Evolutionary conservation across 768 basidiomycete species (phyloP), one percentile per base, ranked within the genome.

Genomic region (Phaeotremella fagi): DNA sequence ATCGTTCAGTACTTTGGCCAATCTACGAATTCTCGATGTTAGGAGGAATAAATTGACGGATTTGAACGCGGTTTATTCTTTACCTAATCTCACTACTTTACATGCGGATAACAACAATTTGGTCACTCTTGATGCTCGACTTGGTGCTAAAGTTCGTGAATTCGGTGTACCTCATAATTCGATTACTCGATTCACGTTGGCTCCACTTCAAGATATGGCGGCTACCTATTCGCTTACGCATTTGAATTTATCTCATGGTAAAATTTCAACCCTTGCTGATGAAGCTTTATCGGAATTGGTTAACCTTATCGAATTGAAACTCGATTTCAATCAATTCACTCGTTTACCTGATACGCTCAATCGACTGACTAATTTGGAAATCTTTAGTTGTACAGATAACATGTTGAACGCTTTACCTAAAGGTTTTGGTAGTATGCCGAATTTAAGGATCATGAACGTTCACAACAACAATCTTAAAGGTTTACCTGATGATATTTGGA

Each of bases 341-440:
- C 77, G 82, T 7, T 81, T 98, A 20, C 91, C 94, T 0, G 84
- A 90, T n/a, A 81, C 83, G 24, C 75, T 98, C 7, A 88, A 86
- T 42, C 81, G 84, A 20, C 82, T 98, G 36, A 76, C 73, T 23
- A 80, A 81, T 54, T 82, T 99, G 28, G 79, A 84, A 61, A 78
- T 76, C 0, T 80, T 99, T 5, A 87, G 86, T 11, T 89, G 88
- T 68, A 87, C 88, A n/a, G 88, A 97, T 73, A 98, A 98, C 75
- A 81, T 85, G 60, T 80, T 99, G 18, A 82, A 82, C 50, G 75
- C 79, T 15, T 79, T 98, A 0, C 95, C 95, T 0, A 71, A 78
- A 11, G 82, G 81, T 36, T 84, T 98, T 44, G 90, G 90, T 14
- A 78, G 78, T 7, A 78, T 98, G 41, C 82, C 83, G 74, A 83